phyloP scores from a whole-genome alignment of 129 eudicot genomes.

The Oenanthe sinensis region DNA sequence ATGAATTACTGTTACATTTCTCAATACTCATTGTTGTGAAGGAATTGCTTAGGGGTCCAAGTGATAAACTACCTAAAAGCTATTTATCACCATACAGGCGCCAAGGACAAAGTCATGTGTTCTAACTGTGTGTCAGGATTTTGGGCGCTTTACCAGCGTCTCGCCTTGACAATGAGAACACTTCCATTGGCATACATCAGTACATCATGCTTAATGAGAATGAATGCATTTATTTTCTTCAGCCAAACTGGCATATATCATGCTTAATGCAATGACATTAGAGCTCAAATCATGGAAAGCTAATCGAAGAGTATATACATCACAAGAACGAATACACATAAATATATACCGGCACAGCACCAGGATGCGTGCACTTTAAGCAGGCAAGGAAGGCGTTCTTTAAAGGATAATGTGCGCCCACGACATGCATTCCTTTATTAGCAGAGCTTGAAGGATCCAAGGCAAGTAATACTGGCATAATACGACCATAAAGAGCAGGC shows the following conservation, averaged over 20 bases:
- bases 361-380: slow-evolving; percentile 81
- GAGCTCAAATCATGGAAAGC: neutral
- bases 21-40: neutral
- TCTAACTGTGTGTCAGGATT: too few species aligned
- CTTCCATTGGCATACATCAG: neutral
- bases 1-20: neutral
- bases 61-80: neutral
- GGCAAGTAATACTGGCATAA: slow-evolving; percentile 93
- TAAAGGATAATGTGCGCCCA: slow-evolving; percentile 76
- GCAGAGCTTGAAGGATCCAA: slow-evolving; percentile 61
- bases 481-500: slow-evolving; percentile 95
- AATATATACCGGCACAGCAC: slow-evolving; percentile 86
- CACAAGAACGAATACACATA: slow-evolving; percentile 2
- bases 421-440: slow-evolving; percentile 51
- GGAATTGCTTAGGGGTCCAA: neutral
- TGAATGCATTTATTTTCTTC: neutral
- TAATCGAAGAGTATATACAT: slow-evolving; percentile 10
- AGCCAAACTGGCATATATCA: neutral
- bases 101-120: neutral
- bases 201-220: neutral
- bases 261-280: neutral
- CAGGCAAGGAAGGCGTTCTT: slow-evolving; percentile 77
- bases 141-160: too few species aligned
- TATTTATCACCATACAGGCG: neutral
- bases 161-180: neutral